Percentiles rank a stretch among this genome's conserved stretches.
Conservation (phyloP, 208 protist species). For the Porcisia deanei region DNA sequence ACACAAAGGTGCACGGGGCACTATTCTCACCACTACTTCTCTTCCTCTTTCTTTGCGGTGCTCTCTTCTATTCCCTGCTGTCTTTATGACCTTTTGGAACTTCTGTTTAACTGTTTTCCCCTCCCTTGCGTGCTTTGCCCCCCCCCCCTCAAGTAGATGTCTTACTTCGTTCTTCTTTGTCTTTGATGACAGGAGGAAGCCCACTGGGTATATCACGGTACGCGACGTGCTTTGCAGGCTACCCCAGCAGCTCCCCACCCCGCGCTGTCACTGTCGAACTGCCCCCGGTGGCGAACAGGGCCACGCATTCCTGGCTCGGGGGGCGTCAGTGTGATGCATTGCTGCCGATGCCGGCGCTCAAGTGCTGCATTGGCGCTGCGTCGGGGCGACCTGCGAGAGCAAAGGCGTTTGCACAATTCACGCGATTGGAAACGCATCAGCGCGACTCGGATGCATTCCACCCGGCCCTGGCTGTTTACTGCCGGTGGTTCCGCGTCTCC, state of each 20-base stretch:
- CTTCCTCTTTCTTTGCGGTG: conserved; percentile 18
- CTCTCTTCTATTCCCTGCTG: neutral
- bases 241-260: neutral
- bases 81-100: conserved; percentile 1
- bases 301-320: neutral
- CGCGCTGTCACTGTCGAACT: too few relatives aligned
- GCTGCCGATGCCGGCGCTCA: neutral
- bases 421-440: neutral
- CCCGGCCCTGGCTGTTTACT: neutral
- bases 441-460: neutral
- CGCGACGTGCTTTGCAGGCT: neutral
- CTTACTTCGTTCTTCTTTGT: neutral
- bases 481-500: neutral
- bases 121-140: neutral
- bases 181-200: neutral
- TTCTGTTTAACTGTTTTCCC: conserved; percentile 10
- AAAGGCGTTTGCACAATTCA: neutral
- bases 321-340: neutral
- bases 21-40: conserved; percentile 9
- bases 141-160: too few relatives aligned
- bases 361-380: neutral
- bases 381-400: neutral
- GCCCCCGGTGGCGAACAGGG: neutral
- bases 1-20: neutral
- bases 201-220: neutral